Conservation (phyloP, 306 rosid genomes). For the Vachellia collinsii region DNA sequence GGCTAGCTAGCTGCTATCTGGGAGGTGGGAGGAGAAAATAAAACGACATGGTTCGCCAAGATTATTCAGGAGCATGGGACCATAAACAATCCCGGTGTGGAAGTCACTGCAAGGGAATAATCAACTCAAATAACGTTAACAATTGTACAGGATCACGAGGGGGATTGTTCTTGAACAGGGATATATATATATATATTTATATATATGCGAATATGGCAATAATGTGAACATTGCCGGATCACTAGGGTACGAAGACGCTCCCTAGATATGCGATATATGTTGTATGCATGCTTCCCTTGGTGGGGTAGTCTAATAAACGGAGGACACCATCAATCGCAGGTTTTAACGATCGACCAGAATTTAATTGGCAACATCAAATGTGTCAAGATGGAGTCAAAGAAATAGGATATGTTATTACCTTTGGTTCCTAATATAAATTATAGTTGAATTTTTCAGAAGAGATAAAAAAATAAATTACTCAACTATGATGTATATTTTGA, state of each 20-base stretch:
- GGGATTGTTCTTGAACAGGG: background rate
- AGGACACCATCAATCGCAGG: background rate
- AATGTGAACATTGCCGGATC: background rate
- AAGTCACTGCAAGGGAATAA: background rate
- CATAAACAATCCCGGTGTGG: background rate
- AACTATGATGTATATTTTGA: no score
- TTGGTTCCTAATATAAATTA: no score
- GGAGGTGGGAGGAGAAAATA: background rate
- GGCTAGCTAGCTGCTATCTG: background rate
- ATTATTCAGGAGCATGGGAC: slow-evolving; percentile 1
- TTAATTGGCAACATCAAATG: background rate
- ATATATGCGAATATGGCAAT: background rate
- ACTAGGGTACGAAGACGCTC: background rate
- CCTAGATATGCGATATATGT: background rate
- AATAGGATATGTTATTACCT: no score
- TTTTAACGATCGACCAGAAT: background rate
- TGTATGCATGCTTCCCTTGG: background rate
- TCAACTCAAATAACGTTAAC: background rate
- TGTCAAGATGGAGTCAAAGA: background rate
- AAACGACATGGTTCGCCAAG: background rate
- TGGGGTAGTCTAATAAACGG: background rate
- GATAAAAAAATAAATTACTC: no score
- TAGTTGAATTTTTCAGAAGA: no score
- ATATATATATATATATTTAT: background rate
- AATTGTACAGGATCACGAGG: background rate